Evolutionary conservation across 2,329 filamentous ascomycete species (phyloP).

Genomic region (Fusarium foetens): DNA sequence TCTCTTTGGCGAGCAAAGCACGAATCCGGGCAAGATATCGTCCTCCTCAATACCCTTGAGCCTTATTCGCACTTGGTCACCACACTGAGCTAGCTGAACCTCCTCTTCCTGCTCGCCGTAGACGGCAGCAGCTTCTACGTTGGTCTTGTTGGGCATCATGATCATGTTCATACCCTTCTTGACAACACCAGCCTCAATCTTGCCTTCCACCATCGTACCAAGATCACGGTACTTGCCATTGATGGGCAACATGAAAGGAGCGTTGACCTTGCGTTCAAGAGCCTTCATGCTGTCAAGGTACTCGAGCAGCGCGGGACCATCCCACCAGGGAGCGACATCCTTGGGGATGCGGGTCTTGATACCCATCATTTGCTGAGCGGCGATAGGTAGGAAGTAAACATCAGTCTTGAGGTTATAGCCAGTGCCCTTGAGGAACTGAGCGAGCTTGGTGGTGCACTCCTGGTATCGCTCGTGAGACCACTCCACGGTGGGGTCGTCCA

Average conservation of each 20-base stretch:
- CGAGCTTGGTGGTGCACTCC: conserved; percentile 91
- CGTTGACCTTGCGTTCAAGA: conserved; percentile 94
- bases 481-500: conserved; percentile 96
- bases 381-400: conserved; percentile 95
- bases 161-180: conserved; percentile 88
- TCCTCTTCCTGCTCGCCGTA: conserved; percentile 98
- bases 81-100: conserved; percentile 81
- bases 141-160: conserved; percentile 95
- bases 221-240: conserved; percentile 97
- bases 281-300: conserved; percentile 95
- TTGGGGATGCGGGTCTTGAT: conserved; percentile 90
- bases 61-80: conserved; percentile 93
- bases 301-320: conserved; percentile 90
- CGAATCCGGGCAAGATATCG: conserved; percentile 94
- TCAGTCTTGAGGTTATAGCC: conserved; percentile 96
- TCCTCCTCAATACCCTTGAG: conserved; percentile 97
- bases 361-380: conserved; percentile 84
- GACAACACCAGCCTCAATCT: conserved; percentile 93
- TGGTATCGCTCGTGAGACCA: conserved; percentile 95
- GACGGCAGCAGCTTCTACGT: conserved; percentile 81
- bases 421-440: conserved; percentile 87
- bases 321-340: conserved; percentile 82
- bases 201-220: conserved; percentile 97
- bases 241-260: conserved; percentile 99
- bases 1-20: conserved; percentile 93